A percentile compares a stretch with the other conserved stretches of the same genome.
These are phyloP conservation scores for Drechslerella dactyloides DNA, from an alignment of 2,329 filamentous ascomycete species.

Conservation along the genomic window DNA sequence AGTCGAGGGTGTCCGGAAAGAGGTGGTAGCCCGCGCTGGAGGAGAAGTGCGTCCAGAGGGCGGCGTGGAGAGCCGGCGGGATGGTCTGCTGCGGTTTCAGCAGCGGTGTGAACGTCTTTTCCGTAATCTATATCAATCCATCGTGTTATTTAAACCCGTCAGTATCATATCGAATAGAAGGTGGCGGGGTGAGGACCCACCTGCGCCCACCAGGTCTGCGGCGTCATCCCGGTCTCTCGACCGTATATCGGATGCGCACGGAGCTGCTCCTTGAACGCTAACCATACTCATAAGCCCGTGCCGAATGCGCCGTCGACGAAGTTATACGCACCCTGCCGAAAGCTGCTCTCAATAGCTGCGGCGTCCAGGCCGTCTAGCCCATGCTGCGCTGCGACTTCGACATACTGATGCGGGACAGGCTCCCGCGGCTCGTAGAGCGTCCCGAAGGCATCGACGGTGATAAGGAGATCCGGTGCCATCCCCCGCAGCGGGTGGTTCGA, in stretches of 20 bases:
- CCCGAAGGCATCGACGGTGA: constrained; percentile 71
- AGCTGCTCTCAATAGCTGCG: constrained; percentile 59
- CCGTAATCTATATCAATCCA: constrained; percentile 68
- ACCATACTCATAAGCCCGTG: background rate
- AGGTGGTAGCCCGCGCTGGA: constrained; percentile 64
- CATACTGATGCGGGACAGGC: constrained; percentile 65
- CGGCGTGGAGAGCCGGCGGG: constrained; percentile 61
- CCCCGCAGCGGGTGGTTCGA: background rate
- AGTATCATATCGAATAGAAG: no score
- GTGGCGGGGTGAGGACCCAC: constrained; percentile 59
- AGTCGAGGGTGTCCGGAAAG: constrained; percentile 60
- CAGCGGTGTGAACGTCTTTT: constrained; percentile 63
- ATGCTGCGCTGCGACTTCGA: constrained; percentile 62
- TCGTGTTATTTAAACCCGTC: no score
- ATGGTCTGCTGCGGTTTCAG: constrained; percentile 55
- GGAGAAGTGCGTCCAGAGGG: constrained; percentile 64
- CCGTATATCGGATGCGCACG: constrained; percentile 67
- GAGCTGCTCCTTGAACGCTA: constrained; percentile 26
- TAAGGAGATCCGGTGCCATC: constrained; percentile 60
- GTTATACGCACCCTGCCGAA: constrained; percentile 57
- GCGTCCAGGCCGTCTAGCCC: constrained; percentile 61
- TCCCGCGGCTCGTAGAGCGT: constrained; percentile 66
- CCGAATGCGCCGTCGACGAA: background rate
- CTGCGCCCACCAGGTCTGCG: constrained; percentile 67
- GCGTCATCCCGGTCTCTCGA: constrained; percentile 62